Evolutionary conservation across 257 asterid species (phyloP).

Genomic region (Prunella vulgaris): DNA sequence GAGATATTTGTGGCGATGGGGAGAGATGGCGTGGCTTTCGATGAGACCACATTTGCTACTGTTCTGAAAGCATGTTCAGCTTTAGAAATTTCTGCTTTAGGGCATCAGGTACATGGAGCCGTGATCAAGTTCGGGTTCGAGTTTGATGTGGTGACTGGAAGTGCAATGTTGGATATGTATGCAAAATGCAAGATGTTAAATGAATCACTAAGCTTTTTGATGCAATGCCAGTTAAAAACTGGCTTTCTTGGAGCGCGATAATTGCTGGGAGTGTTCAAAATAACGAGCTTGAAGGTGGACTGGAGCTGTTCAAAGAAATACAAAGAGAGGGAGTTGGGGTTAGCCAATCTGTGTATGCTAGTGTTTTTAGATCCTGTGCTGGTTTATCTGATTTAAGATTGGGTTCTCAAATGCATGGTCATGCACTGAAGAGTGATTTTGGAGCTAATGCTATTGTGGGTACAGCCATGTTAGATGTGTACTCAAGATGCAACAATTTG

Average conservation of each 20-base stretch:
- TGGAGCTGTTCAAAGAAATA: constrained; percentile 63
- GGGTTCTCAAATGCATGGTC: constrained; percentile 77
- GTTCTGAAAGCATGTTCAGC: constrained; percentile 58
- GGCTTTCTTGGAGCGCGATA: constrained; percentile 88
- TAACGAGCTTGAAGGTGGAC: constrained; percentile 41
- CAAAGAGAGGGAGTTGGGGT: constrained; percentile 63
- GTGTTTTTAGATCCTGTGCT: constrained; percentile 72
- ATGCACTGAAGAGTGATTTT: constrained; percentile 60
- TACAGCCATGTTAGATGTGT: constrained; percentile 84
- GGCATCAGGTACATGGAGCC: constrained; percentile 60
- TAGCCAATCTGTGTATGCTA: constrained; percentile 81
- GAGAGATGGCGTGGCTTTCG: constrained; percentile 51
- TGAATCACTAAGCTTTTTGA: constrained; percentile 42
- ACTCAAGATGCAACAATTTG: constrained; percentile 59
- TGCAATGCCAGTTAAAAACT: constrained; percentile 59
- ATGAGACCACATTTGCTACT: constrained; percentile 65
- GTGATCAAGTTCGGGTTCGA: constrained; percentile 55
- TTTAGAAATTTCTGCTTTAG: constrained; percentile 40
- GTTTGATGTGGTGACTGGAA: constrained; percentile 65
- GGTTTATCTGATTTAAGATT: constrained; percentile 42
- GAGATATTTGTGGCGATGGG: constrained; percentile 52
- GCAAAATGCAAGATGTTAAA: constrained; percentile 71
- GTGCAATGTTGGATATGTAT: constrained; percentile 80
- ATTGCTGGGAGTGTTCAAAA: constrained; percentile 78
- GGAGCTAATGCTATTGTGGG: constrained; percentile 68